Conservation (phyloP, 305 asterid species). For the Rubia balearica region DNA sequence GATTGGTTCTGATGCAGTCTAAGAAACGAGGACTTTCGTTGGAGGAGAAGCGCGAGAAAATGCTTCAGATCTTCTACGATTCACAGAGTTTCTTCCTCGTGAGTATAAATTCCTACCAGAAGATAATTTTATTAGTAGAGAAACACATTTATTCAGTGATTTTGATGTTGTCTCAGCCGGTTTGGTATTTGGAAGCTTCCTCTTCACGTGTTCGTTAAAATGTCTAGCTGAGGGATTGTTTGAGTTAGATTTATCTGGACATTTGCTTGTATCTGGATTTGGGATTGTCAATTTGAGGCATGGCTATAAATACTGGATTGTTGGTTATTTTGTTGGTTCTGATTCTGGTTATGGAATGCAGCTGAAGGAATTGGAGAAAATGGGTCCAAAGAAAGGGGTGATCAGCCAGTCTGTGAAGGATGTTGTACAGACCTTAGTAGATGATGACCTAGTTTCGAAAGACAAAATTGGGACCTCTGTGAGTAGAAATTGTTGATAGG, state of each 20-base stretch:
- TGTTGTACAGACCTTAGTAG: conserved; percentile 78
- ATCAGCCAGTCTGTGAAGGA: conserved; percentile 90
- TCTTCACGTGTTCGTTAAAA: neutral
- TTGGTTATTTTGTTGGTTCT: neutral
- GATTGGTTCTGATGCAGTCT: conserved; percentile 11
- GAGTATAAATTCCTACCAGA: neutral
- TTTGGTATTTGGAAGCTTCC: neutral
- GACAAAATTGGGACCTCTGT: conserved; percentile 98
- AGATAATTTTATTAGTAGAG: neutral
- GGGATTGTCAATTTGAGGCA: neutral
- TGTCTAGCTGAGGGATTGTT: neutral
- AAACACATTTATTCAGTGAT: neutral
- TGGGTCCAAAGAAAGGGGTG: conserved; percentile 93
- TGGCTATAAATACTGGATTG: neutral
- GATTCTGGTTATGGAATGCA: conserved; percentile 22
- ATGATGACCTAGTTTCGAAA: conserved; percentile 88
- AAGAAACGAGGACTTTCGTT: conserved; percentile 79
- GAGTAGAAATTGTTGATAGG: conserved; percentile 34
- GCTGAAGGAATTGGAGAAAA: conserved; percentile 94
- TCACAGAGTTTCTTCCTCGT: conserved; percentile 46
- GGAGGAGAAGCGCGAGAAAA: conserved; percentile 92
- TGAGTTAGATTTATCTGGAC: neutral
- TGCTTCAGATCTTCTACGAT: conserved; percentile 86
- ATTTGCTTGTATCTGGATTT: neutral
- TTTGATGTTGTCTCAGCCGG: neutral